Conservation (phyloP, 768 basidiomycete genomes). For the Paxillus ammoniavirescens region DNA sequence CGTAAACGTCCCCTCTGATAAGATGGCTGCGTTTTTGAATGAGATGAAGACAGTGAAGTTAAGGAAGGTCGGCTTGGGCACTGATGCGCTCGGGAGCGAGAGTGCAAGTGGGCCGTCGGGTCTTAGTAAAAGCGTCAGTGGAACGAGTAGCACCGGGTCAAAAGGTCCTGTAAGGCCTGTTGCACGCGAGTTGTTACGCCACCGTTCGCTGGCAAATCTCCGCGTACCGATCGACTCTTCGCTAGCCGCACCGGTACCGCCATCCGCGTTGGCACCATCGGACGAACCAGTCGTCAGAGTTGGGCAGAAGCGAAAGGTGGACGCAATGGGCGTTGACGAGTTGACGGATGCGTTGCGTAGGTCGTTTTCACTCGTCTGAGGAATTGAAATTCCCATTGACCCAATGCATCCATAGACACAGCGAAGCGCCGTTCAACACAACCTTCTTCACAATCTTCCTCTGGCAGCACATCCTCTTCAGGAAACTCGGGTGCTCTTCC, state of each 20-base stretch:
- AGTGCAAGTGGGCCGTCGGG: conserved; percentile 26
- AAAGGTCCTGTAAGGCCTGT: conserved; percentile 8
- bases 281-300: conserved; percentile 10
- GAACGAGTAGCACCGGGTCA: conserved; percentile 1
- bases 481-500: background rate
- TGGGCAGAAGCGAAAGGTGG: conserved; percentile 33
- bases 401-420: conserved; percentile 14
- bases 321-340: conserved; percentile 23
- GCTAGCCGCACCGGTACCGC: conserved; percentile 20
- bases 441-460: conserved; percentile 26
- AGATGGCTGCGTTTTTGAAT: conserved; percentile 78
- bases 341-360: conserved; percentile 33
- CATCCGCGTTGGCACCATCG: background rate
- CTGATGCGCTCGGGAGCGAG: conserved; percentile 15
- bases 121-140: conserved; percentile 30
- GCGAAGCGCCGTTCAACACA: conserved; percentile 40
- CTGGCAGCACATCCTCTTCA: conserved; percentile 16
- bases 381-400: background rate
- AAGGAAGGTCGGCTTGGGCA: conserved; percentile 48
- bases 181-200: conserved; percentile 20
- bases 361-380: conserved; percentile 13
- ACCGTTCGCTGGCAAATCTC: conserved; percentile 27
- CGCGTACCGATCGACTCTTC: conserved; percentile 24
- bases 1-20: conserved; percentile 72
- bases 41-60: conserved; percentile 78